Percentiles rank a stretch among this genome's conserved stretches.
These are phyloP conservation scores for Corinectria fuckeliana DNA, from an alignment of 2,329 filamentous ascomycete species.

Conservation along the genomic window DNA sequence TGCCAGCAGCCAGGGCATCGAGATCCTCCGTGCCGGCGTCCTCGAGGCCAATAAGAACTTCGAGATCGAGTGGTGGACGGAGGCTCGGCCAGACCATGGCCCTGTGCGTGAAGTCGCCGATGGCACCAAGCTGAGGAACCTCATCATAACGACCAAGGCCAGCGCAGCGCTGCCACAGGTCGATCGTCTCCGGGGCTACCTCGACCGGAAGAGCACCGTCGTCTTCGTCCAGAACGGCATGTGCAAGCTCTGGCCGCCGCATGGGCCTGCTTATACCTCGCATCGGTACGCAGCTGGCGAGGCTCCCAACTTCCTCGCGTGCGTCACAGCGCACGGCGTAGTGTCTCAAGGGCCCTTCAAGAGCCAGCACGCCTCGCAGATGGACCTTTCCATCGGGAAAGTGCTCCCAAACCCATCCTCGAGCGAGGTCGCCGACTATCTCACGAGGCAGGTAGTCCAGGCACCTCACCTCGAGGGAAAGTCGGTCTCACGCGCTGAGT, in stretches of 20 bases:
- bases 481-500: conserved; percentile 48
- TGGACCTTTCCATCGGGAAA: conserved; percentile 54
- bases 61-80: conserved; percentile 62
- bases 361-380: conserved; percentile 60
- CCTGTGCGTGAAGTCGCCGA: conserved; percentile 49
- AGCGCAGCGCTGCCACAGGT: conserved; percentile 68
- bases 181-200: conserved; percentile 65
- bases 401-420: conserved; percentile 44
- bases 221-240: conserved; percentile 89
- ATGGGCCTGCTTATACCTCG: conserved; percentile 51
- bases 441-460: conserved; percentile 50
- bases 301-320: conserved; percentile 74
- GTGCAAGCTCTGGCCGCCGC: conserved; percentile 67
- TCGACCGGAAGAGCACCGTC: conserved; percentile 72
- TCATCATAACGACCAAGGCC: conserved; percentile 83
- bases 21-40: conserved; percentile 48
- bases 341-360: conserved; percentile 57
- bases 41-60: conserved; percentile 47
- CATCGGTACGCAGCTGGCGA: conserved; percentile 46
- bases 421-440: conserved; percentile 39
- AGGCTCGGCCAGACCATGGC: conserved; percentile 46
- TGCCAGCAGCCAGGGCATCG: conserved; percentile 49
- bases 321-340: conserved; percentile 66
- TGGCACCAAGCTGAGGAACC: conserved; percentile 64
- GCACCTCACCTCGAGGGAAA: conserved; percentile 53